These are phyloP conservation scores for Kregervanrija pseudodelftensis DNA, from an alignment of 805 yeast species.

Conservation along the genomic window DNA sequence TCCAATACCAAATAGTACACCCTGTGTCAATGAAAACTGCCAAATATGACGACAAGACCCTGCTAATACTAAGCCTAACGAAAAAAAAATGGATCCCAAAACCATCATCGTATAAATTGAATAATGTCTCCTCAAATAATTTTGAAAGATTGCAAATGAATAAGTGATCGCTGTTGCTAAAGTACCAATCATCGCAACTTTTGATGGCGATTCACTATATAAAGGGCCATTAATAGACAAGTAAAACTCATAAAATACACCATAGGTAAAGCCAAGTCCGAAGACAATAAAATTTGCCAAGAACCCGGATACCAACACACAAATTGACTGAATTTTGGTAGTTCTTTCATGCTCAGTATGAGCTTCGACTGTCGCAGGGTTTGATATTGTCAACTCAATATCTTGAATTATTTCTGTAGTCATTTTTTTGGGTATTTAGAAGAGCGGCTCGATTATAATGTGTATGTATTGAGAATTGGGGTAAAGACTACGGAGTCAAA, in stretches of 20 bases:
- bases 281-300: constrained; percentile 27
- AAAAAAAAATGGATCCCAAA: constrained; percentile 22
- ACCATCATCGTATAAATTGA: constrained; percentile 22
- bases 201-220: constrained; percentile 15
- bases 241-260: constrained; percentile 32
- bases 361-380: no score
- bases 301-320: constrained; percentile 1
- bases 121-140: constrained; percentile 14
- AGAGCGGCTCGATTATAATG: no score
- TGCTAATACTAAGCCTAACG: constrained; percentile 25
- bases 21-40: constrained; percentile 49
- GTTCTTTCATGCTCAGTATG: no score
- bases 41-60: constrained; percentile 18
- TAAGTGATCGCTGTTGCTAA: constrained; percentile 27
- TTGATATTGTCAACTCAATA: no score
- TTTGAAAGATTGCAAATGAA: constrained; percentile 23
- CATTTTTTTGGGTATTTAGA: no score
- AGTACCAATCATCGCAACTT: constrained; percentile 30
- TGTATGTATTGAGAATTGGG: no score
- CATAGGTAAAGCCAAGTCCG: constrained; percentile 31
- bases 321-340: neutral
- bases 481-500: no score
- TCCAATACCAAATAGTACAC: constrained; percentile 45
- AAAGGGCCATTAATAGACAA: constrained; percentile 26
- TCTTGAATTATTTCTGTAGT: no score